phyloP scores from a whole-genome alignment of 2,329 filamentous ascomycete genomes.

The Thermochaetoides dissita region DNA sequence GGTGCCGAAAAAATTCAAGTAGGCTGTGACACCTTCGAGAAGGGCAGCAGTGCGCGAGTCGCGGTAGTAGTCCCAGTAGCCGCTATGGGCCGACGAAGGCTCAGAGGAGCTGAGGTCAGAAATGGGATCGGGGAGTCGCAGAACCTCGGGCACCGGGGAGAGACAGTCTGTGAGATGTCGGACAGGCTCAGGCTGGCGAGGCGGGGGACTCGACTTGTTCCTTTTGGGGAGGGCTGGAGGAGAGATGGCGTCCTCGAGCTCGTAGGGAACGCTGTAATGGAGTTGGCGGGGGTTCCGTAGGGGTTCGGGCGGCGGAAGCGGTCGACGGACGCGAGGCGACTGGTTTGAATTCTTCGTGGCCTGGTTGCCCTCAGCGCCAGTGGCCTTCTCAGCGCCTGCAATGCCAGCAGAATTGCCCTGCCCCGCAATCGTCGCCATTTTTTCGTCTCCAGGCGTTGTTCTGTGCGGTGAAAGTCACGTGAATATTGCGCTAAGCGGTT shows the following conservation, averaged over 20 bases:
- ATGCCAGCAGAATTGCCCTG: conserved; percentile 13
- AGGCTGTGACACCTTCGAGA: conserved; percentile 2
- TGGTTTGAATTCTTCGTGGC: conserved; percentile 8
- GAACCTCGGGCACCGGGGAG: too few relatives aligned
- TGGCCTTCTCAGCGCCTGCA: conserved; percentile 4
- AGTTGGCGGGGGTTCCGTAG: too few relatives aligned
- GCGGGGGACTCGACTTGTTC: background rate
- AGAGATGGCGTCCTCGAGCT: conserved; percentile 8
- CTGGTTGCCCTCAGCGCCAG: conserved; percentile 3
- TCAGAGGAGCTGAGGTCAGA: too few relatives aligned
- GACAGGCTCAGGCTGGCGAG: background rate
- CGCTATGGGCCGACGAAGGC: background rate
- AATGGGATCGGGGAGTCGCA: too few relatives aligned
- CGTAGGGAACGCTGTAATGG: conserved; percentile 4
- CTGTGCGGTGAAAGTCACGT: conserved; percentile 15
- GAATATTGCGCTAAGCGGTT: conserved; percentile 3
- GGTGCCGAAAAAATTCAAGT: conserved; percentile 6
- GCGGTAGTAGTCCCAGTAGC: background rate
- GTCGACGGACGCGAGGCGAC: conserved; percentile 6
- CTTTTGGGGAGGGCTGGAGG: conserved; percentile 7
- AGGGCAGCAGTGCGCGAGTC: background rate
- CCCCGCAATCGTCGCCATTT: conserved; percentile 17
- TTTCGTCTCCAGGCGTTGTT: conserved; percentile 8
- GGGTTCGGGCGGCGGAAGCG: conserved; percentile 1
- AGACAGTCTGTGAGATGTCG: background rate